Percentiles rank a stretch among this genome's conserved stretches.
These are phyloP conservation scores for Colletotrichum spinosum DNA, from an alignment of 2,329 filamentous ascomycete species.

Conservation along the genomic window DNA sequence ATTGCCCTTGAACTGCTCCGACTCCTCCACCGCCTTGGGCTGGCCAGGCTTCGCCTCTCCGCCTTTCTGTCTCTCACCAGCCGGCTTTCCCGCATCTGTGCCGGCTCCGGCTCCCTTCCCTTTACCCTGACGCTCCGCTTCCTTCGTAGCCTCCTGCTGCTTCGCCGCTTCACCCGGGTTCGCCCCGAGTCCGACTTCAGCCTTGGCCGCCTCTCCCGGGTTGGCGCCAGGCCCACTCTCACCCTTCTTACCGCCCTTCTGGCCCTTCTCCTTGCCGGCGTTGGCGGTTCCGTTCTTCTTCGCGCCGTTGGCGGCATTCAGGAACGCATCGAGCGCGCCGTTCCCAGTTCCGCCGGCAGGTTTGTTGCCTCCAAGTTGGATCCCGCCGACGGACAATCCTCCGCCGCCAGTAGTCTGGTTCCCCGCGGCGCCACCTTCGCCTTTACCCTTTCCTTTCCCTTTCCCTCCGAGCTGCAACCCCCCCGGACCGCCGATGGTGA, in stretches of 20 bases:
- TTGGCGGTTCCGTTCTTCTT: conserved; percentile 30
- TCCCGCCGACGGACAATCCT: conserved; percentile 20
- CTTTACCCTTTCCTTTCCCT: conserved; percentile 9
- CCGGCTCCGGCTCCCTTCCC: not conserved
- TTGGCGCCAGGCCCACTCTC: conserved; percentile 10
- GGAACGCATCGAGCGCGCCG: conserved; percentile 23
- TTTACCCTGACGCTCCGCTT: conserved; percentile 18
- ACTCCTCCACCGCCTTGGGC: conserved; percentile 28
- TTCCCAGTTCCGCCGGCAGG: conserved; percentile 20
- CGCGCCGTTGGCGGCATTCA: conserved; percentile 10
- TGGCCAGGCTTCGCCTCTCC: conserved; percentile 4
- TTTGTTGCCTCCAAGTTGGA: conserved; percentile 20
- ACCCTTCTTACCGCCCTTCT: not conserved
- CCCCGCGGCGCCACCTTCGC: conserved; percentile 4
- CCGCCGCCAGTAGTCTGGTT: conserved; percentile 23
- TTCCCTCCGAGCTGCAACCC: conserved; percentile 17
- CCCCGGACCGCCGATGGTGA: conserved; percentile 19
- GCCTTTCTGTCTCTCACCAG: conserved; percentile 5
- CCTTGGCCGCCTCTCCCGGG: conserved; percentile 22
- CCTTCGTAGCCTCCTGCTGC: conserved; percentile 20
- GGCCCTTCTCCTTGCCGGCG: conserved; percentile 11
- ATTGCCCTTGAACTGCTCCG: conserved; percentile 33
- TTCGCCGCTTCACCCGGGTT: conserved; percentile 17
- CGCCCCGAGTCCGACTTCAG: conserved; percentile 16
- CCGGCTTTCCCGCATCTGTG: not conserved